Evolutionary conservation across 306 rosid genomes (phyloP).

Genomic region (Fragaria ananassa): DNA sequence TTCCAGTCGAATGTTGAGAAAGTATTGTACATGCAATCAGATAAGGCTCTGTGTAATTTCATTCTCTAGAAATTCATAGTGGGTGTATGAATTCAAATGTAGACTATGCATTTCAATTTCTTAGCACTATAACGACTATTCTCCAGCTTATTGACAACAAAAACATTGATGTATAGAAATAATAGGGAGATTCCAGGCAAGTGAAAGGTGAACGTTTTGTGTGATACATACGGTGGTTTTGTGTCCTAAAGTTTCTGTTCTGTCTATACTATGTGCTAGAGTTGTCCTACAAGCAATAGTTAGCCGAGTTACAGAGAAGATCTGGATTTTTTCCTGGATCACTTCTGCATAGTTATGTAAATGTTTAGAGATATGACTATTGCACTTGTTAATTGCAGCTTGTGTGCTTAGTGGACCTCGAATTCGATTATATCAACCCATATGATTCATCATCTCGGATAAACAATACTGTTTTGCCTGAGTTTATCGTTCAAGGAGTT

Average conservation of each 20-base stretch:
- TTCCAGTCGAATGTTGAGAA: neutral
- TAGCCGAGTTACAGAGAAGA: neutral
- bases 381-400: constrained; percentile 52
- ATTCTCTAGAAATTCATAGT: neutral
- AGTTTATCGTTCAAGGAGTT: constrained; percentile 65
- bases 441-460: constrained; percentile 78
- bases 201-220: neutral
- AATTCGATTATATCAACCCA: constrained; percentile 87
- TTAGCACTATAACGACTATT: neutral
- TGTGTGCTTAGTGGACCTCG: constrained; percentile 81
- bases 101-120: neutral
- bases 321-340: neutral
- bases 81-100: neutral
- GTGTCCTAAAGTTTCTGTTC: neutral
- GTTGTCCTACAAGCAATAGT: neutral
- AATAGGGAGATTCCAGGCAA: neutral
- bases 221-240: neutral
- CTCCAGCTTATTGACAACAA: neutral
- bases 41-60: neutral
- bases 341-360: neutral
- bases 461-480: constrained; percentile 67
- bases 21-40: neutral
- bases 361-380: constrained; percentile 5
- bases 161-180: neutral
- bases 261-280: neutral